Percentiles rank a stretch among this genome's conserved stretches.
Evolutionary conservation across 164 flowering plant genomes (phyloP).

Genomic region (Magnolia sinica): DNA sequence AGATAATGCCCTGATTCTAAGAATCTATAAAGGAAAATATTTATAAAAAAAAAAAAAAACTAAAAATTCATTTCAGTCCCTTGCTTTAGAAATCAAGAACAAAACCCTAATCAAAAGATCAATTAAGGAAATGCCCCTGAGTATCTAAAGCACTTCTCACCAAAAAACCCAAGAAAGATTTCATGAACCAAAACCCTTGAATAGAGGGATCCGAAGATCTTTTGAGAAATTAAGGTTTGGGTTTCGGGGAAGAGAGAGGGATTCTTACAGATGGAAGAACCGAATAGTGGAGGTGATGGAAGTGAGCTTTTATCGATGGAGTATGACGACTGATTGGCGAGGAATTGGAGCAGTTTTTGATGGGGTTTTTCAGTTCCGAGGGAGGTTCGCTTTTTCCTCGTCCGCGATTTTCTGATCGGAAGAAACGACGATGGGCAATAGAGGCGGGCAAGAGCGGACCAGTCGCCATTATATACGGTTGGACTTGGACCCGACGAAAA

Average conservation of each 20-base stretch:
- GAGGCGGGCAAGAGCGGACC: background rate
- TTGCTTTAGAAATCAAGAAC: slow-evolving; percentile 22
- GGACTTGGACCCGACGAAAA: background rate
- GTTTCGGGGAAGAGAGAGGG: background rate
- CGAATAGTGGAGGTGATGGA: slow-evolving; percentile 6
- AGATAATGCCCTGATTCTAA: background rate
- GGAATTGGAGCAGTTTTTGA: slow-evolving; percentile 5
- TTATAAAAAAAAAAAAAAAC: background rate
- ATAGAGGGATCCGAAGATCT: background rate
- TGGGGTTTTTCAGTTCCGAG: too few species aligned
- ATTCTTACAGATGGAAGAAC: slow-evolving; percentile 25
- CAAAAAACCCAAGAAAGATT: background rate
- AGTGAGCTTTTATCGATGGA: slow-evolving; percentile 8
- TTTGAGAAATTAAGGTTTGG: background rate
- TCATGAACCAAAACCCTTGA: background rate
- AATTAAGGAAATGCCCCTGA: slow-evolving; percentile 18
- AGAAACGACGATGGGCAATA: background rate
- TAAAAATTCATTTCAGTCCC: background rate
- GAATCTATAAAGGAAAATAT: background rate
- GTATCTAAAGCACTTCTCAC: slow-evolving; percentile 6
- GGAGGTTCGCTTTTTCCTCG: background rate
- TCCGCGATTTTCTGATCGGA: background rate
- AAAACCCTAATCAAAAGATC: slow-evolving; percentile 11
- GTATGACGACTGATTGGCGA: background rate
- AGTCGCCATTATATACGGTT: background rate